Evolutionary conservation across 192 early-diverging fungal genomes (phyloP).

Genomic region (Diversispora eburnea): DNA sequence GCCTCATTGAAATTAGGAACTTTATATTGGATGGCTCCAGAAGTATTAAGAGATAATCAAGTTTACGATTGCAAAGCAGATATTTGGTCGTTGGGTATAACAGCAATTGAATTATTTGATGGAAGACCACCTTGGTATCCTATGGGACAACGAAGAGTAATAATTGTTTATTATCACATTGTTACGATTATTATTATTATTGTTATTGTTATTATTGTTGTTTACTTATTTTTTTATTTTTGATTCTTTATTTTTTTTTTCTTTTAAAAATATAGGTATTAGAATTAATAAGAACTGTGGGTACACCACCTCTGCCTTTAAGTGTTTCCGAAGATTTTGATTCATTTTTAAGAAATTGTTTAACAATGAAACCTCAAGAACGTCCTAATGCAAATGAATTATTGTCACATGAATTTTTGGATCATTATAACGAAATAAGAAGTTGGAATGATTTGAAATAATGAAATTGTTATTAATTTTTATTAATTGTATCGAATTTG

Average conservation of each 20-base stretch:
- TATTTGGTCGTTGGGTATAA: conserved; percentile 52
- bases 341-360: conserved; percentile 22
- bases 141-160: conserved; percentile 22
- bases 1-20: conserved; percentile 24
- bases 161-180: neutral
- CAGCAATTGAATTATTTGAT: conserved; percentile 49
- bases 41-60: conserved; percentile 41
- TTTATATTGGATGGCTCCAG: conserved; percentile 47
- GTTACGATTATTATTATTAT: neutral
- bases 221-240: neutral
- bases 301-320: conserved; percentile 24
- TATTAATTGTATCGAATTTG: too few species aligned
- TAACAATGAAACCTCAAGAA: neutral
- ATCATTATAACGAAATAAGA: neutral
- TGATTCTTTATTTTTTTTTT: neutral
- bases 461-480: too few species aligned
- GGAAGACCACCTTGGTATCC: conserved; percentile 45
- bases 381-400: conserved; percentile 18
- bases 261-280: neutral
- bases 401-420: conserved; percentile 9
- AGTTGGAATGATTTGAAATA: too few species aligned
- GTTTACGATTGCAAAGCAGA: conserved; percentile 46
- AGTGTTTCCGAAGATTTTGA: conserved; percentile 22
- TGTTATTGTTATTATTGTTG: neutral
- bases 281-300: conserved; percentile 25